Evolutionary conservation across 2,329 filamentous ascomycete species (phyloP).

Genomic region (Pyricularia pennisetigena): DNA sequence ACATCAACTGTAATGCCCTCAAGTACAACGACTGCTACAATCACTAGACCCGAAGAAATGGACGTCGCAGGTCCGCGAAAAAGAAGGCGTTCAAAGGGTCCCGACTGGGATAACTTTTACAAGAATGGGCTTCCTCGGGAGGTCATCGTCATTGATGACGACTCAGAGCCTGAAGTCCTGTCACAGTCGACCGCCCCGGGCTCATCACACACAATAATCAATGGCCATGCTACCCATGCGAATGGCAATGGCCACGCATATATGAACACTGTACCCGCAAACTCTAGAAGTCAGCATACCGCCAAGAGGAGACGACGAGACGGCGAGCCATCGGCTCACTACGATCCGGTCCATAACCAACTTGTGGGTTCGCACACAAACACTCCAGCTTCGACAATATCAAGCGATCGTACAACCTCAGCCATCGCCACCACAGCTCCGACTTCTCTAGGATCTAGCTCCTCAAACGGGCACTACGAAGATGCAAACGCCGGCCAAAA

Average conservation of each 20-base stretch:
- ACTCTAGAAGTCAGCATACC: slow-evolving; percentile 31
- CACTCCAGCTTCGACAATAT: slow-evolving; percentile 61
- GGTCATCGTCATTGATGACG: slow-evolving; percentile 71
- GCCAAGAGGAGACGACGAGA: slow-evolving; percentile 68
- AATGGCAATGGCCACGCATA: slow-evolving; percentile 18
- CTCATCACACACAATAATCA: slow-evolving; percentile 13
- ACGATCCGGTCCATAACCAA: slow-evolving; percentile 60
- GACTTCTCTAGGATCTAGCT: slow-evolving; percentile 70
- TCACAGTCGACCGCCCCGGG: slow-evolving; percentile 19
- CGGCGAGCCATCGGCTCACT: slow-evolving; percentile 42
- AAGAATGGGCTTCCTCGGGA: slow-evolving; percentile 76
- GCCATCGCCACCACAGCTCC: slow-evolving; percentile 77
- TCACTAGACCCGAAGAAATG: slow-evolving; percentile 12
- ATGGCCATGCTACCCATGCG: slow-evolving; percentile 24
- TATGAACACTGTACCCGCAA: slow-evolving; percentile 15
- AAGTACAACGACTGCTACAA: slow-evolving; percentile 18
- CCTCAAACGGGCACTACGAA: slow-evolving; percentile 53
- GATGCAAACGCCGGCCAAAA: slow-evolving; percentile 70
- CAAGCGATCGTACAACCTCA: slow-evolving; percentile 76
- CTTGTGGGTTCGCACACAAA: slow-evolving; percentile 62
- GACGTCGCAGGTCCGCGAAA: slow-evolving; percentile 28
- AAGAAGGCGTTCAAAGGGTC: slow-evolving; percentile 49
- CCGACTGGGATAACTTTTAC: slow-evolving; percentile 75
- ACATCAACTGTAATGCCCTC: slow-evolving; percentile 10
- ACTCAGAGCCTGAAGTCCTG: slow-evolving; percentile 46